Evolutionary conservation across 2,329 filamentous ascomycete genomes (phyloP).

Genomic region (Aspergillus niger): DNA sequence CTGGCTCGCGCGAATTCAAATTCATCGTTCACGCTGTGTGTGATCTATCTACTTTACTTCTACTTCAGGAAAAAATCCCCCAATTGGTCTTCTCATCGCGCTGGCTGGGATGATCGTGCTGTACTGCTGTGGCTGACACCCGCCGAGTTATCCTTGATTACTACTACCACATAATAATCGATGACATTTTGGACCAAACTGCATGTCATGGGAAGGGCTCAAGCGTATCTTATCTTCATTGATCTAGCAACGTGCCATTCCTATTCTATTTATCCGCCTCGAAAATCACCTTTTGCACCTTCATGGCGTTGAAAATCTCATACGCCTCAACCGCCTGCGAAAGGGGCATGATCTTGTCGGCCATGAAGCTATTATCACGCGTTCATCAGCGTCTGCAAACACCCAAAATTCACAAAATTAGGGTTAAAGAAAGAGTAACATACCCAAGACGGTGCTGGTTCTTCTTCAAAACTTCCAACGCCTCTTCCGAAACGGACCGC

Average conservation of each 20-base stretch:
- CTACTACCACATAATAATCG: neutral
- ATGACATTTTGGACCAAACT: neutral
- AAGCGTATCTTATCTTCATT: neutral
- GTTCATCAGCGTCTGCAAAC: conserved; percentile 21
- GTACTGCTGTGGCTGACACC: neutral
- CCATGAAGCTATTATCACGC: conserved; percentile 65
- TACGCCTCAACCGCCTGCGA: conserved; percentile 68
- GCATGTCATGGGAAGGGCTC: neutral
- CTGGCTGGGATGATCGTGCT: neutral
- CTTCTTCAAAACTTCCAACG: conserved; percentile 64
- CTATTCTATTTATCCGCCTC: conserved; percentile 45
- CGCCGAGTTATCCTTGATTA: neutral
- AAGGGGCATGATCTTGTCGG: conserved; percentile 72
- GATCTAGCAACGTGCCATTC: neutral
- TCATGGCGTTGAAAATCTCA: conserved; percentile 70
- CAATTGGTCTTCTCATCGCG: neutral
- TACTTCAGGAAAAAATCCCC: neutral
- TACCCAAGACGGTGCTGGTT: conserved; percentile 69
- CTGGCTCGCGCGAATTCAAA: no score
- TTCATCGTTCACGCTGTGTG: neutral
- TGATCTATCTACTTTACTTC: neutral
- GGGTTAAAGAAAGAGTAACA: conserved; percentile 28
- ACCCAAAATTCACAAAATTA: neutral
- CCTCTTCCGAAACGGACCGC: conserved; percentile 67
- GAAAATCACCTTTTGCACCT: conserved; percentile 74